Evolutionary conservation across 805 yeast genomes (phyloP).

Genomic region (Isabelozyma pseudorhagii): DNA sequence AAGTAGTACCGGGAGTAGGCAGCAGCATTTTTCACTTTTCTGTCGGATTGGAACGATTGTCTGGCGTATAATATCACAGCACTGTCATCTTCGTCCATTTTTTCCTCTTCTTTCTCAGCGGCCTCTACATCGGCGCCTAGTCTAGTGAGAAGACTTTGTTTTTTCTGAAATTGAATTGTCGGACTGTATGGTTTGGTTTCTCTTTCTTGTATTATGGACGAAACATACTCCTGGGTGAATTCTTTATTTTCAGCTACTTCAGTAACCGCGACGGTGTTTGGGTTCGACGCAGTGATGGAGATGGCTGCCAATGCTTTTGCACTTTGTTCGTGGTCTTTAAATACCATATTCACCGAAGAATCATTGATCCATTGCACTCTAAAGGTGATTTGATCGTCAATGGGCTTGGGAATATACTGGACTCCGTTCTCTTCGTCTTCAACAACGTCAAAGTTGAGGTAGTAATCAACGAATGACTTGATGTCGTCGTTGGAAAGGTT

Average conservation of each 20-base stretch:
- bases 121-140: conserved; percentile 17
- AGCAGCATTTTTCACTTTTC: conserved; percentile 55
- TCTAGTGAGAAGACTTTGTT: conserved; percentile 26
- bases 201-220: conserved; percentile 32
- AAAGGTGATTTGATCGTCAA: conserved; percentile 32
- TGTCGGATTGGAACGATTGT: conserved; percentile 51
- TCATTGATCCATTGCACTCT: conserved; percentile 68
- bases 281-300: conserved; percentile 19
- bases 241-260: conserved; percentile 7
- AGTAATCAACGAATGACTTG: conserved; percentile 50
- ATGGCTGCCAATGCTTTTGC: conserved; percentile 33
- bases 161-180: conserved; percentile 29
- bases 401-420: conserved; percentile 20
- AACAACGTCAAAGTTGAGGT: conserved; percentile 29
- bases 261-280: conserved; percentile 7
- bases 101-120: conserved; percentile 2
- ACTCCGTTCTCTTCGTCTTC: conserved; percentile 11
- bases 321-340: conserved; percentile 43
- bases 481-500: conserved; percentile 59
- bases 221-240: conserved; percentile 15
- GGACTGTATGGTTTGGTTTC: conserved; percentile 39
- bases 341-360: conserved; percentile 52
- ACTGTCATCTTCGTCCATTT: conserved; percentile 39
- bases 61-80: conserved; percentile 41
- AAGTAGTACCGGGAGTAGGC: conserved; percentile 62